phyloP scores from a whole-genome alignment of 495 filamentous ascomycete genomes.

The Neurospora discreta region DNA sequence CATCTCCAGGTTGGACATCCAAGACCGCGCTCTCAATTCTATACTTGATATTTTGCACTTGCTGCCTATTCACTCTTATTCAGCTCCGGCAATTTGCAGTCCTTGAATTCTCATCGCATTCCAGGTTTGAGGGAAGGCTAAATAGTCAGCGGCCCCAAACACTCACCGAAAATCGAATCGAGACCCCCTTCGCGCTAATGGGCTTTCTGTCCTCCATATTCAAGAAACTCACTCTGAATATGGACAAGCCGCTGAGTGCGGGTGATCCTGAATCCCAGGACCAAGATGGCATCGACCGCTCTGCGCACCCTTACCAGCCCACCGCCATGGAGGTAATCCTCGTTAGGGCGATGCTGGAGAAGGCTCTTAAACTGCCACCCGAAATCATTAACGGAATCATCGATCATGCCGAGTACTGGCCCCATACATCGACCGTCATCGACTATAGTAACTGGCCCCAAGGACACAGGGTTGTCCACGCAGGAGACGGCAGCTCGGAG shows the following conservation, averaged over 20 bases:
- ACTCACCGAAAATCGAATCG: neutral
- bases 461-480: conserved; percentile 5
- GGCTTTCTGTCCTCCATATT: neutral
- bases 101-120: neutral
- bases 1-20: neutral
- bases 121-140: neutral
- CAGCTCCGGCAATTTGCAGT: neutral
- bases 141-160: neutral
- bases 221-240: neutral
- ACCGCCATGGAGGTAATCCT: conserved; percentile 33
- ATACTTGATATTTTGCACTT: neutral
- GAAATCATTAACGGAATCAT: conserved; percentile 59
- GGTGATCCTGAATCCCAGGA: conserved; percentile 11
- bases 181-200: neutral
- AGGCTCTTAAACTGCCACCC: conserved; percentile 36
- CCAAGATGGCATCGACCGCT: conserved; percentile 4
- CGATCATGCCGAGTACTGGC: conserved; percentile 66
- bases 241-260: neutral
- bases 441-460: conserved; percentile 6
- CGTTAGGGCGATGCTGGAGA: conserved; percentile 32
- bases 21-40: neutral
- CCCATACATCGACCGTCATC: conserved; percentile 29
- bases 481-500: conserved; percentile 12
- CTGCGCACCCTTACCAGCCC: conserved; percentile 13
- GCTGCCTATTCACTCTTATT: neutral